A percentile compares a stretch with the other conserved stretches of the same genome.
These are phyloP conservation scores for Emergomyces orientalis DNA, from an alignment of 2,329 filamentous ascomycete species.

Conservation along the genomic window DNA sequence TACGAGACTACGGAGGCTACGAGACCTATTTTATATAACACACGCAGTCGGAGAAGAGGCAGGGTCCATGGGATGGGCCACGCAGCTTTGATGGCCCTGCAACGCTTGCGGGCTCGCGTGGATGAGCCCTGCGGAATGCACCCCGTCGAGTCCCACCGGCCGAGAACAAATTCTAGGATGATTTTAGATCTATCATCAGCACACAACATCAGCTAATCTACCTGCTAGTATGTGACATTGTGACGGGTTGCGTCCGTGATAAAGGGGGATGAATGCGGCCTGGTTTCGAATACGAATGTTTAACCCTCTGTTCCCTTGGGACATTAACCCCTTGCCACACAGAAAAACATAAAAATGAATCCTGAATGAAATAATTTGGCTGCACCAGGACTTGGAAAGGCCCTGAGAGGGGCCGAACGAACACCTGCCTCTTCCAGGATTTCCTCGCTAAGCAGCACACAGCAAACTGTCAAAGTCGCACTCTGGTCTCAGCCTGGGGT, in stretches of 20 bases:
- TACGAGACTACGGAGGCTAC: not conserved
- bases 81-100: not conserved
- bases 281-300: not conserved
- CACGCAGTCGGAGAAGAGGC: not conserved
- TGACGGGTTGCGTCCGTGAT: not conserved
- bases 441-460: not conserved
- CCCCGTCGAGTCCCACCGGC: not conserved
- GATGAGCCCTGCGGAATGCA: not conserved
- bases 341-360: not conserved
- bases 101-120: not conserved
- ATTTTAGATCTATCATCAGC: slow-evolving; percentile 6
- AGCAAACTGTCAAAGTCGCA: not conserved
- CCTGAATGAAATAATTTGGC: not conserved
- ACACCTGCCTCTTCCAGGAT: not conserved
- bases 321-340: not conserved
- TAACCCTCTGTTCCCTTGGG: not conserved
- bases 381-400: not conserved
- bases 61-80: not conserved
- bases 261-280: not conserved
- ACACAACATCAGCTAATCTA: not conserved
- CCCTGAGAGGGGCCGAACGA: not conserved
- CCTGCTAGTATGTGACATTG: not conserved
- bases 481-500: not conserved
- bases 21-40: slow-evolving; percentile 1
- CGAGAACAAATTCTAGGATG: not conserved